Base-by-base conservation (phyloP, 2,329 filamentous ascomycete species). In the Fusarium transvaalense region DNA sequence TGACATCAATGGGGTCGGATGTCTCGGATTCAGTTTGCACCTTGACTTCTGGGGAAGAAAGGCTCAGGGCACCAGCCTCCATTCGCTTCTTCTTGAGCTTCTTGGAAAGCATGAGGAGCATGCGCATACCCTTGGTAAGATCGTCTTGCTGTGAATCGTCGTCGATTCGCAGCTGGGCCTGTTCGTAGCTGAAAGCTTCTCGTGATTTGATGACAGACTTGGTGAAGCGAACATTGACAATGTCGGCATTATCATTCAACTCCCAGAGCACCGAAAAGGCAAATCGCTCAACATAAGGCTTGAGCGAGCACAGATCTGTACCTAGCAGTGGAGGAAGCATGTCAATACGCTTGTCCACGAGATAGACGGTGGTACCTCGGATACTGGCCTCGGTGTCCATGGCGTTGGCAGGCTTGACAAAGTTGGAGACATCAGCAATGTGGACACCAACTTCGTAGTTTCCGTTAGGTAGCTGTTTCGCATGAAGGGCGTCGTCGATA, bases 351-450 rank as follows among this genome's bases (percentile, higher is more conserved):
- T 99, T 99, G 80, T 99, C 96, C 5, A 99, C 96, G 17, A 99
- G 85, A 78, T 99, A 99, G 29, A 99, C 96, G 0, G 95, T 98
- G 6, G 96, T 98, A 66, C 96, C 96, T 74, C 96, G 91, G 75
- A 97, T 89, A 76, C 93, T 96, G 5, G 96, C 96, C 81, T 99
- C 96, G 47, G 90, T 88, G 77, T 99, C 97, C 96, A 99, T 99
- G 55, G 96, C 91, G 75, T 95, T 99, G 78, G 92, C 94, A 27
- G 97, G 94, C 80, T 96, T 97, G 75, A 99, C 96, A 76, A 99
- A 99, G 81, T 99, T 92, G 12, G 96, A 98, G n/a, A 99, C 96
- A 79, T 99, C 96, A 29, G 96, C 97, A 79, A 99, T 99, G 80
- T 99, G 97, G 17, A 99, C 96, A 68, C 96, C 96, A 12, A 99